A percentile compares a stretch with the other conserved stretches of the same genome.
Evolutionary conservation across 495 filamentous ascomycete genomes (phyloP).

Genomic region (Hyaloscypha hepaticicola): DNA sequence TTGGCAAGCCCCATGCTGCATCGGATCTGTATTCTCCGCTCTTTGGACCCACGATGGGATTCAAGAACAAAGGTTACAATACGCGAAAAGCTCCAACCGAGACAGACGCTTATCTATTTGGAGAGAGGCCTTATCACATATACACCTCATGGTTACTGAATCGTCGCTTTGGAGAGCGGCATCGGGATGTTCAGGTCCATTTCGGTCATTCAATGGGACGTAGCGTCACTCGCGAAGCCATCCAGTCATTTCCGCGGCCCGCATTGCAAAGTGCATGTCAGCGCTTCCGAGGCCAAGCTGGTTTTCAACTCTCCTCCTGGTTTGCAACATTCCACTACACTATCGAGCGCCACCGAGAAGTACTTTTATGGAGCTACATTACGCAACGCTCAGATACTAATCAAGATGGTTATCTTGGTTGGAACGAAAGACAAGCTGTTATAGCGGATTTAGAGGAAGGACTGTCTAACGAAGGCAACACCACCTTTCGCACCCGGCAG

Average conservation of each 20-base stretch:
- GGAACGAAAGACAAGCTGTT: neutral
- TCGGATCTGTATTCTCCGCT: slow-evolving; percentile 45
- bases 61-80: slow-evolving; percentile 43
- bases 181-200: slow-evolving; percentile 45
- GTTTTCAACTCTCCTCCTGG: slow-evolving; percentile 45
- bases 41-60: slow-evolving; percentile 43
- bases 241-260: slow-evolving; percentile 42
- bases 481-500: neutral
- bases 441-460: neutral
- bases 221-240: slow-evolving; percentile 40
- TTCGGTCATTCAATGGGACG: slow-evolving; percentile 43
- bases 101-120: slow-evolving; percentile 31
- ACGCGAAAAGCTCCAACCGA: slow-evolving; percentile 38
- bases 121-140: slow-evolving; percentile 45
- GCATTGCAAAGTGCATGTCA: slow-evolving; percentile 40
- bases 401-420: neutral
- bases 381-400: slow-evolving; percentile 37
- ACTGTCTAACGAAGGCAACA: neutral
- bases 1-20: slow-evolving; percentile 41
- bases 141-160: slow-evolving; percentile 47
- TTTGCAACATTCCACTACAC: slow-evolving; percentile 44
- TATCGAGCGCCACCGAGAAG: slow-evolving; percentile 44
- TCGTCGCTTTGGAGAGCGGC: slow-evolving; percentile 42
- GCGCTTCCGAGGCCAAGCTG: slow-evolving; percentile 42
- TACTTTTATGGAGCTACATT: slow-evolving; percentile 44